phyloP scores from a whole-genome alignment of 2,329 filamentous ascomycete genomes.

The Monilinia fructicola region DNA sequence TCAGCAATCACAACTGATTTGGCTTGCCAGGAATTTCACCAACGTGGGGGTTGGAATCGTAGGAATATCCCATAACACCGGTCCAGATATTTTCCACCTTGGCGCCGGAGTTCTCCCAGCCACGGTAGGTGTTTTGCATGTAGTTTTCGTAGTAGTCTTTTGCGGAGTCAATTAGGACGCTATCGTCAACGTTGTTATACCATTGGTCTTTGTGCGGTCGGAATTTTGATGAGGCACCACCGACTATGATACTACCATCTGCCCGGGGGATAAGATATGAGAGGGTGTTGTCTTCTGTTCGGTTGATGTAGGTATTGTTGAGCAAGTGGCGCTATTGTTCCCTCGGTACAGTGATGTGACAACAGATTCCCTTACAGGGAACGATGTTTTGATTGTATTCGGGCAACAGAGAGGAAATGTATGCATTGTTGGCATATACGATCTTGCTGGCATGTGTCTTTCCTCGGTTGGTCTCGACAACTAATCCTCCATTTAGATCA shows the following conservation, averaged over 20 bases:
- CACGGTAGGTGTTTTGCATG: slow-evolving; percentile 40
- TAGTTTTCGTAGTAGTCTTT: slow-evolving; percentile 48
- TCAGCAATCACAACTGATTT: slow-evolving; percentile 18
- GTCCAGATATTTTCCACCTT: slow-evolving; percentile 39
- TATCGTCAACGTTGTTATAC: slow-evolving; percentile 50
- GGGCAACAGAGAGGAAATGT: slow-evolving; percentile 61
- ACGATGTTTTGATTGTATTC: slow-evolving; percentile 53
- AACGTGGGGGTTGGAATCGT: slow-evolving; percentile 15
- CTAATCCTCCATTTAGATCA: slow-evolving; percentile 42
- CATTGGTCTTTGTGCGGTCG: slow-evolving; percentile 41
- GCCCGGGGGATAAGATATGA: slow-evolving; percentile 38
- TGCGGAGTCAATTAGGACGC: slow-evolving; percentile 44
- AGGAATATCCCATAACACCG: slow-evolving; percentile 23
- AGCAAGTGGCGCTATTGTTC: slow-evolving; percentile 26
- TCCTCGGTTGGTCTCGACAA: slow-evolving; percentile 55
- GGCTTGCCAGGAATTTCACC: slow-evolving; percentile 5
- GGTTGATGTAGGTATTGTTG: slow-evolving; percentile 29
- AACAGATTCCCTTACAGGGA: slow-evolving; percentile 53
- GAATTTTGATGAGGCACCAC: slow-evolving; percentile 45
- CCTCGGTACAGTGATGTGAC: slow-evolving; percentile 39
- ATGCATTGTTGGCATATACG: slow-evolving; percentile 66
- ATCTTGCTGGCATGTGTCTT: slow-evolving; percentile 53
- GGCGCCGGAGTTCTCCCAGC: slow-evolving; percentile 49
- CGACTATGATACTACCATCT: slow-evolving; percentile 41
- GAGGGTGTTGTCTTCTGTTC: slow-evolving; percentile 22